Percentiles rank a stretch among this genome's conserved stretches.
Evolutionary conservation across 2,329 filamentous ascomycete genomes (phyloP).

Genomic region (Juglanconis juglandina): DNA sequence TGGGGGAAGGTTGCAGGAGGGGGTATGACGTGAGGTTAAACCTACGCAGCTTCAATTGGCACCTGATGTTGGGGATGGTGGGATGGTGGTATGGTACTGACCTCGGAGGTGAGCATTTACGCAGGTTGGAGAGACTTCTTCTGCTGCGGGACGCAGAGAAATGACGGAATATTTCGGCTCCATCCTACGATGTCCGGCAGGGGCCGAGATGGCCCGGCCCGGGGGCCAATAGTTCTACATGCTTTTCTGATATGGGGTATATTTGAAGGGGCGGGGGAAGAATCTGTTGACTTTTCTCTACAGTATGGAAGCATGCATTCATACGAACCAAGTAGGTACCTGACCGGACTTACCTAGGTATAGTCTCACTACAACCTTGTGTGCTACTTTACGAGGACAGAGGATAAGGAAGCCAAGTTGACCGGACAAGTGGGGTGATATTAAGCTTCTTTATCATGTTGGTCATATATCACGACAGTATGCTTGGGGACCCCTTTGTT

Average conservation of each 20-base stretch:
- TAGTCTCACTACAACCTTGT: background rate
- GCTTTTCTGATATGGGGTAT: background rate
- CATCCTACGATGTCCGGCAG: background rate
- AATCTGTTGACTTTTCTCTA: background rate
- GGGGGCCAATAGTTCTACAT: constrained; percentile 11
- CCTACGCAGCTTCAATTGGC: constrained; percentile 18
- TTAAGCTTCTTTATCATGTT: background rate
- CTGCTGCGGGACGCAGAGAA: constrained; percentile 1
- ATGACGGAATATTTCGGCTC: constrained; percentile 17
- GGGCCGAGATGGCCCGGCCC: background rate
- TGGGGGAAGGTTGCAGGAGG: background rate
- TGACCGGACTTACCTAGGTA: background rate
- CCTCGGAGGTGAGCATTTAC: background rate
- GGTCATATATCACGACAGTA: background rate
- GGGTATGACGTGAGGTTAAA: constrained; percentile 6
- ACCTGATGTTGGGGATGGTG: constrained; percentile 5
- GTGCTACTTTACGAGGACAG: background rate
- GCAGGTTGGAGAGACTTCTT: constrained; percentile 4
- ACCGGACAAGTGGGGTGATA: background rate
- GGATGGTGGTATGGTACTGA: background rate
- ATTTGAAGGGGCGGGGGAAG: background rate
- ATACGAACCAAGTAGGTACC: background rate
- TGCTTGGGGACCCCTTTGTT: background rate
- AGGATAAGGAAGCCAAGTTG: background rate
- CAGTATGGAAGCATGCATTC: background rate